phyloP scores from a whole-genome alignment of 768 basidiomycete genomes.

The Panus rudis region DNA sequence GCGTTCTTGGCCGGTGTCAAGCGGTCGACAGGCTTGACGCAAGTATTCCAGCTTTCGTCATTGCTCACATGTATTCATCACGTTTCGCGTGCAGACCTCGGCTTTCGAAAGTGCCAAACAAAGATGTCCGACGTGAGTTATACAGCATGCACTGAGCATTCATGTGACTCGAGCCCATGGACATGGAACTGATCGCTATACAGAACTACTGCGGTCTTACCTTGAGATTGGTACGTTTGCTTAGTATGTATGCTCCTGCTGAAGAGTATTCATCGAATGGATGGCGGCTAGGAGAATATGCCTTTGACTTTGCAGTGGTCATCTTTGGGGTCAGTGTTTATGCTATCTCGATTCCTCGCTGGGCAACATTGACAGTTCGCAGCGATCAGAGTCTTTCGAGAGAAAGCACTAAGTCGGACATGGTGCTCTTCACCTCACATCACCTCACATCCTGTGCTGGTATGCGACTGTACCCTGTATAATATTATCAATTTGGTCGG shows the following conservation, averaged over 20 bases:
- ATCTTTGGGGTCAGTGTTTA: conserved; percentile 71
- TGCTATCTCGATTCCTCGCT: background rate
- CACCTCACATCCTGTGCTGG: too few species aligned
- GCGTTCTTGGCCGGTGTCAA: conserved; percentile 82
- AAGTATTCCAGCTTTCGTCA: too few species aligned
- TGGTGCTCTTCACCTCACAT: background rate
- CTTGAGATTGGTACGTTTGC: conserved; percentile 65
- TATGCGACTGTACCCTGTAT: too few species aligned
- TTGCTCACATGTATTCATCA: background rate
- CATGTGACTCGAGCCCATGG: background rate
- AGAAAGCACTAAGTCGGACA: conserved; percentile 31
- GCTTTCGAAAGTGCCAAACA: conserved; percentile 73
- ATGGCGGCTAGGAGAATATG: conserved; percentile 81
- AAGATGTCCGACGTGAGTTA: conserved; percentile 76
- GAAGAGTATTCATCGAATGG: too few species aligned
- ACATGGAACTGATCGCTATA: background rate
- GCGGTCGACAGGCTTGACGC: conserved; percentile 84
- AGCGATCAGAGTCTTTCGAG: conserved; percentile 76
- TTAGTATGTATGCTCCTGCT: conserved; percentile 10
- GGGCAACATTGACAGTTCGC: background rate
- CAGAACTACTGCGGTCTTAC: conserved; percentile 71
- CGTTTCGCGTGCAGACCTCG: conserved; percentile 49
- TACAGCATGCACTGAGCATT: background rate
- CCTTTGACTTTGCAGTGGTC: conserved; percentile 82
- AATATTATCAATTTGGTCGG: too few species aligned